Base-by-base conservation (phyloP, 176 grass and related monocot species). In the Oryza punctata region DNA sequence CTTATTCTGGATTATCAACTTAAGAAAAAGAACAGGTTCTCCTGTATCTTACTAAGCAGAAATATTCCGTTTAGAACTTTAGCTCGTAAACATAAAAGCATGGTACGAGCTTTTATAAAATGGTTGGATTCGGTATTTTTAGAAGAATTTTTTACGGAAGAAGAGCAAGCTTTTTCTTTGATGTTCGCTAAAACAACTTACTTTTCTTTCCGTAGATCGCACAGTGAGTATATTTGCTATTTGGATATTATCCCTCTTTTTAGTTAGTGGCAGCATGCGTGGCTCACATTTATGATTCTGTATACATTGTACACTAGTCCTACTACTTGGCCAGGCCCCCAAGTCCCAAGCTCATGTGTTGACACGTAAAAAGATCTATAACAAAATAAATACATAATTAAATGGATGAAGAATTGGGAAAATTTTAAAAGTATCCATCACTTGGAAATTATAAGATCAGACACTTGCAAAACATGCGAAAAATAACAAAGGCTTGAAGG, bases 1-100 rank as follows among this genome's bases (percentile, higher is more conserved):
- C 1, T 76, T 47, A 35, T 87, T 82, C 85, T 15, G 76, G 79
- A 66, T 63, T 70, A 82, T 77, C 79, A 63, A 2, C 13, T 15
- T 72, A 33, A 61, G 41, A 2, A 5, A 37, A 70, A 63, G 72
- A 82, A 82, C 65, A 70, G 50, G 45, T 87, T 77, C 78, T 29
- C 65, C 12, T 61, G 12, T 11, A 30, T 19, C 21, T 37, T 29
- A 33, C 10, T 29, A 30, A 3, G 3, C 30, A 43, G 38, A 29
- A 18, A 13, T 80, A 75, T 72, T 71, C 21, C 28, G 46, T 70
- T 18, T 8, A 67, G n/a, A n/a, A n/a, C n/a, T n/a, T n/a, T n/a
- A n/a, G n/a, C n/a, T n/a, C n/a, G n/a, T n/a, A n/a, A n/a, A n/a
- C n/a, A n/a, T n/a, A n/a, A n/a, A n/a, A n/a, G n/a, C n/a, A n/a